phyloP scores from a whole-genome alignment of 1,284 basidiomycete genomes.

The Trametes polyzona region DNA sequence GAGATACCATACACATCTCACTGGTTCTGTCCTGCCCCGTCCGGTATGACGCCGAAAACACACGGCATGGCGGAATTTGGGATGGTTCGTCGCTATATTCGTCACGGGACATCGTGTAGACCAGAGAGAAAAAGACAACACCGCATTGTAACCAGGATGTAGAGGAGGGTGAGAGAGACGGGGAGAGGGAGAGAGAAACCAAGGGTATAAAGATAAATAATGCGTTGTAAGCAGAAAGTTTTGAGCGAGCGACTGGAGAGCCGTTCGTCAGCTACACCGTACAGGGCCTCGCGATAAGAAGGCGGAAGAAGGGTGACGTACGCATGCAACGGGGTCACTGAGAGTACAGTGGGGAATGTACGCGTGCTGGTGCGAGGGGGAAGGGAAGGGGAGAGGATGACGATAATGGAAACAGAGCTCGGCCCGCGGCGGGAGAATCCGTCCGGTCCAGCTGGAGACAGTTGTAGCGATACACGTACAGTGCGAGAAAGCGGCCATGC shows the following conservation, averaged over 20 bases:
- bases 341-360: constrained; percentile 8
- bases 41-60: no score
- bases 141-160: no score
- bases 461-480: constrained; percentile 24
- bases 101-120: constrained; percentile 26
- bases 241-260: constrained; percentile 6
- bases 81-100: constrained; percentile 27
- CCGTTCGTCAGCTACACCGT: background rate
- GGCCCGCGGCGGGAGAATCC: constrained; percentile 15
- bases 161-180: background rate
- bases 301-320: constrained; percentile 12
- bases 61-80: background rate
- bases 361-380: constrained; percentile 9
- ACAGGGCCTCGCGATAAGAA: background rate
- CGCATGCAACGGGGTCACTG: constrained; percentile 18
- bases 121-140: constrained; percentile 16
- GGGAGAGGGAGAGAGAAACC: constrained; percentile 4
- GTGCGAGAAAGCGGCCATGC: constrained; percentile 20
- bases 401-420: constrained; percentile 19
- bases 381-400: no score
- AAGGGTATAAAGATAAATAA: constrained; percentile 31
- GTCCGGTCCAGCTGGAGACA: constrained; percentile 21
- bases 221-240: constrained; percentile 22
- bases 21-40: no score
- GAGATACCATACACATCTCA: no score